Conservation (phyloP, 352 stramenopile genomes). For the Pseudoperonospora humuli region DNA sequence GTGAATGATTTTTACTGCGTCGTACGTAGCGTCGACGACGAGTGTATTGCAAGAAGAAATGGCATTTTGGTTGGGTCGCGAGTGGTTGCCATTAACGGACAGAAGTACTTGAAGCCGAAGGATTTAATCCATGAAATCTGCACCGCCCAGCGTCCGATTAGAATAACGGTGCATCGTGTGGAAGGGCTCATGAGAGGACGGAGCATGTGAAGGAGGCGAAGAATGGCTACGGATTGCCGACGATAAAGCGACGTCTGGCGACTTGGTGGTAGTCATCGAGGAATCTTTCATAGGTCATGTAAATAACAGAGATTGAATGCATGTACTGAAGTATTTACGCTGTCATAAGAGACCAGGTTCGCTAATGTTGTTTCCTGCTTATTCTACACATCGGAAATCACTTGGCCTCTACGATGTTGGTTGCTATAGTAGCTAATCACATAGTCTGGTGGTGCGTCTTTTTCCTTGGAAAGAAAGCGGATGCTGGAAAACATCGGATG, state of each 20-base stretch:
- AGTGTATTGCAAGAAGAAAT: constrained; percentile 39
- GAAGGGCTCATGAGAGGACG: constrained; percentile 71
- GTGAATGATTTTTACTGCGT: constrained; percentile 45
- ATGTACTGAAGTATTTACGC: constrained; percentile 1
- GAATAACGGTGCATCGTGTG: constrained; percentile 66
- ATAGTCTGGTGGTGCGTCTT: constrained; percentile 28
- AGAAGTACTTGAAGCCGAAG: constrained; percentile 32
- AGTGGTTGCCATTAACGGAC: constrained; percentile 61
- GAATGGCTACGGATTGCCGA: background rate
- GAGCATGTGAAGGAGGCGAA: constrained; percentile 13
- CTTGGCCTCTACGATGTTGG: constrained; percentile 1
- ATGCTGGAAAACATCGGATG: constrained; percentile 51
- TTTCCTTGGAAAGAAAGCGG: constrained; percentile 6
- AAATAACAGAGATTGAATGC: constrained; percentile 15
- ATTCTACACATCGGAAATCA: constrained; percentile 43
- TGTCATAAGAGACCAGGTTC: background rate
- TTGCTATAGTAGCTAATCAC: constrained; percentile 50
- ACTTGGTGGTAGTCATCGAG: background rate
- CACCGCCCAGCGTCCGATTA: constrained; percentile 44
- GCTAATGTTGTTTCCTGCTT: background rate
- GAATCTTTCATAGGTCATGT: constrained; percentile 15
- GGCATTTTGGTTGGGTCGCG: constrained; percentile 62
- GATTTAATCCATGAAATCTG: constrained; percentile 48
- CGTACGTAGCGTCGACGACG: constrained; percentile 51
- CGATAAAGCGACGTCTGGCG: constrained; percentile 1